phyloP scores from a whole-genome alignment of 2,329 filamentous ascomycete genomes.

The Rutstroemia sydowiana region DNA sequence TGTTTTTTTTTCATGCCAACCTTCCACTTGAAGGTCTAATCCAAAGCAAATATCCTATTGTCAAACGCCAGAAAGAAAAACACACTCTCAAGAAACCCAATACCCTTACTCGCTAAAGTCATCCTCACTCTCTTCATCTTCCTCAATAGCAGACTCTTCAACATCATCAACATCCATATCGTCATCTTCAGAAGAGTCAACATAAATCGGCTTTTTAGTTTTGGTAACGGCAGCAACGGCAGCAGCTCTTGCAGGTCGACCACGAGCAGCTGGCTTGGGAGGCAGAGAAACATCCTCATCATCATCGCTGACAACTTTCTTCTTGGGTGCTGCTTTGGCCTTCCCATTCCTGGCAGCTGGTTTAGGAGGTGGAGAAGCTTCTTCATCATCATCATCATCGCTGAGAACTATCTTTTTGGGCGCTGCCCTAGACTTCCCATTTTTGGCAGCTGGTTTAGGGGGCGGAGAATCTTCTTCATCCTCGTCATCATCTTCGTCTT shows the following conservation, averaged over 20 bases:
- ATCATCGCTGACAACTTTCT: conserved; percentile 4
- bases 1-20: neutral
- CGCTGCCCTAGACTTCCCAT: conserved; percentile 7
- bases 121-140: conserved; percentile 28
- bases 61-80: neutral
- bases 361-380: conserved; percentile 30
- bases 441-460: conserved; percentile 12
- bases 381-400: conserved; percentile 24
- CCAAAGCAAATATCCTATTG: neutral
- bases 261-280: conserved; percentile 27
- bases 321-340: conserved; percentile 2
- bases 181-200: conserved; percentile 25
- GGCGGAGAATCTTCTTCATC: conserved; percentile 11
- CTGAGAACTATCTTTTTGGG: conserved; percentile 17
- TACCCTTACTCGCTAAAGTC: conserved; percentile 24
- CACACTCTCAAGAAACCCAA: neutral
- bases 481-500: conserved; percentile 16
- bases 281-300: conserved; percentile 8
- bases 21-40: neutral
- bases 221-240: conserved; percentile 3
- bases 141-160: conserved; percentile 25
- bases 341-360: conserved; percentile 16
- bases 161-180: conserved; percentile 29
- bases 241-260: conserved; percentile 7
- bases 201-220: conserved; percentile 7